These are phyloP conservation scores for Cupressus sempervirens DNA, from an alignment of 75 land plant species.

Conservation along the genomic window DNA sequence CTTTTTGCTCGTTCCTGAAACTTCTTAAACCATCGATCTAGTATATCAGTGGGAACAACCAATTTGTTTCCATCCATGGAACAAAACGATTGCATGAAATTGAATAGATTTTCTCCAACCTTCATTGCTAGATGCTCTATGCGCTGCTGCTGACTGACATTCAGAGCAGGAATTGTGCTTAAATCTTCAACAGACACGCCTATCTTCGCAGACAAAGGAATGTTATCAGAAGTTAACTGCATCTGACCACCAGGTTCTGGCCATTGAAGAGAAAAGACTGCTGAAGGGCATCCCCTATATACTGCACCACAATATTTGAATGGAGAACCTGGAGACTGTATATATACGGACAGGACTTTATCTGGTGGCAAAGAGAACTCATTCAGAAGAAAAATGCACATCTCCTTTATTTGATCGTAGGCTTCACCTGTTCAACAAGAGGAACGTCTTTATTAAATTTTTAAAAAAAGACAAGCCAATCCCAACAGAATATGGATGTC, in stretches of 20 bases:
- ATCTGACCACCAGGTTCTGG: conserved; percentile 66
- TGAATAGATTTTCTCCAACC: conserved; percentile 95
- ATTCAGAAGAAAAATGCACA: conserved; percentile 85
- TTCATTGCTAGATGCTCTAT: conserved; percentile 82
- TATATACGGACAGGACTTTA: conserved; percentile 90
- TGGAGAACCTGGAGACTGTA: conserved; percentile 73
- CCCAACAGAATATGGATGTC: neutral
- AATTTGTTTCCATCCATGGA: conserved; percentile 66
- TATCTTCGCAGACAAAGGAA: conserved; percentile 70
- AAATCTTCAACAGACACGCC: conserved; percentile 87
- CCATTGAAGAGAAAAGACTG: conserved; percentile 87
- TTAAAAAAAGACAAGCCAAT: neutral
- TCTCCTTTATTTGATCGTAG: conserved; percentile 61
- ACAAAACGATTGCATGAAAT: conserved; percentile 98
- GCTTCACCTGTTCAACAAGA: conserved; percentile 50
- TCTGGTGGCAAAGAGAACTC: conserved; percentile 76
- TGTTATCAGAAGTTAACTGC: conserved; percentile 37
- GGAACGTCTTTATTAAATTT: neutral
- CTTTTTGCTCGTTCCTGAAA: conserved; percentile 86
- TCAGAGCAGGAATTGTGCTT: conserved; percentile 57
- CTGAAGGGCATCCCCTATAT: conserved; percentile 73
- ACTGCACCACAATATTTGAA: conserved; percentile 92
- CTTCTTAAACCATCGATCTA: conserved; percentile 97
- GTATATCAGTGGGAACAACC: conserved; percentile 89
- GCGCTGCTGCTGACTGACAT: conserved; percentile 55